Evolutionary conservation across 106 monocot genomes (phyloP), one percentile per base, ranked within the genome.

Genomic region (Dioscorea dumetorum): DNA sequence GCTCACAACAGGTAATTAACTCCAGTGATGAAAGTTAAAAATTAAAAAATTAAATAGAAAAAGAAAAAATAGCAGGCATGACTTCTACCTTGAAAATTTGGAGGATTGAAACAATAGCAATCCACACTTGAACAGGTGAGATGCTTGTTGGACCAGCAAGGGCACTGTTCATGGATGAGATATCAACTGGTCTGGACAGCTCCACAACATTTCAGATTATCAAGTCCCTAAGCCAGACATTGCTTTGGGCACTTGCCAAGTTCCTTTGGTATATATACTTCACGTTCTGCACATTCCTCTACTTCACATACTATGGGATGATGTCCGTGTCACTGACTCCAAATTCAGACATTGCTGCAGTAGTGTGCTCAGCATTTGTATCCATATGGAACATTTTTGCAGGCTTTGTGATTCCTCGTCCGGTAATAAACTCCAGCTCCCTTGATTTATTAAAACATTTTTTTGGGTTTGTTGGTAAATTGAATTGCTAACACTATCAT

Each of bases 1-100:
- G 63, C 83, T 87, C 22, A 87, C 87, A 23, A 83, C 83, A 77
- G 86, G 85, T 86, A 21, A 41, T 7, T 7, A 34, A 10, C 5
- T 28, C 28, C 28, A 28, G 28, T 28, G 28, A 28, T 28, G 28
- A 28, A 28, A 28, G 28, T 28, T 3, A 1, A 28, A n/a, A n/a
- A n/a, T n/a, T n/a, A n/a, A n/a, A n/a, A n/a, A n/a, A n/a, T n/a
- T n/a, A n/a, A n/a, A n/a, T n/a, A n/a, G n/a, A n/a, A n/a, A n/a
- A 28, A 28, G 28, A 28, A 28, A 28, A 28, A 28, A 28, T 1
- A 28, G 3, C 3, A 28, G 28, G 28, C 28, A 28, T 3, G 28
- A 10, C 6, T 41, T 5, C 10, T 41, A 41, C 54, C 15, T 54
- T 15, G 13, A 19, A 28, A 28, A 28, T 28, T 28, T 28, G 28